These are phyloP conservation scores for Thalassiosira sp. DNA, from an alignment of 352 stramenopile species.

Conservation along the genomic window DNA sequence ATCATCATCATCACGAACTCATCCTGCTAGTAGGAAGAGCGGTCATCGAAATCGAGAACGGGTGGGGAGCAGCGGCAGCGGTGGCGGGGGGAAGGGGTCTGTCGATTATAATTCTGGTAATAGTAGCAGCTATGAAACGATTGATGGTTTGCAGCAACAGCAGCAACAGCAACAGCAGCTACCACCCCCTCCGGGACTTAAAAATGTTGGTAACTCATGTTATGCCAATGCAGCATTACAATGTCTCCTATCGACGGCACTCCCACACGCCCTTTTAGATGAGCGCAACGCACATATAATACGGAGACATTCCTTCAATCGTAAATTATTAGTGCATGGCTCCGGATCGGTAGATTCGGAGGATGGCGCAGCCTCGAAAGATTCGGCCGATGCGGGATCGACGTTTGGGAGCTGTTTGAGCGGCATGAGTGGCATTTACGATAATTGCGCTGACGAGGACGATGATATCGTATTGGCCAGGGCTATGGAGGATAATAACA, in stretches of 20 bases:
- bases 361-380: constrained; percentile 21
- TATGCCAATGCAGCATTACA: constrained; percentile 81
- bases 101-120: constrained; percentile 7
- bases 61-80: not conserved
- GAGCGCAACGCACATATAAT: constrained; percentile 70
- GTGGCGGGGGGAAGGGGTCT: too few relatives aligned
- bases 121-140: constrained; percentile 23
- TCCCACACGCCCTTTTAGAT: constrained; percentile 72
- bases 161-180: not conserved
- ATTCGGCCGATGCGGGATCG: constrained; percentile 20
- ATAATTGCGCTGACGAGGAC: constrained; percentile 25
- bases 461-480: constrained; percentile 32
- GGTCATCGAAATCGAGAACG: not conserved
- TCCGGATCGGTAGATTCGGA: constrained; percentile 69
- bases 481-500: constrained; percentile 2
- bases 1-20: not conserved
- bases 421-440: constrained; percentile 32
- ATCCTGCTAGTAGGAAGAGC: not conserved
- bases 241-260: constrained; percentile 74
- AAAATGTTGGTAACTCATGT: constrained; percentile 81
- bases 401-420: constrained; percentile 37
- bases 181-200: constrained; percentile 65
- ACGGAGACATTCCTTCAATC: constrained; percentile 77
- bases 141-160: constrained; percentile 9
- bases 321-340: constrained; percentile 65